Conservation (phyloP, 306 rosid species). For the barrel medic (Medicago truncatula) region DNA sequence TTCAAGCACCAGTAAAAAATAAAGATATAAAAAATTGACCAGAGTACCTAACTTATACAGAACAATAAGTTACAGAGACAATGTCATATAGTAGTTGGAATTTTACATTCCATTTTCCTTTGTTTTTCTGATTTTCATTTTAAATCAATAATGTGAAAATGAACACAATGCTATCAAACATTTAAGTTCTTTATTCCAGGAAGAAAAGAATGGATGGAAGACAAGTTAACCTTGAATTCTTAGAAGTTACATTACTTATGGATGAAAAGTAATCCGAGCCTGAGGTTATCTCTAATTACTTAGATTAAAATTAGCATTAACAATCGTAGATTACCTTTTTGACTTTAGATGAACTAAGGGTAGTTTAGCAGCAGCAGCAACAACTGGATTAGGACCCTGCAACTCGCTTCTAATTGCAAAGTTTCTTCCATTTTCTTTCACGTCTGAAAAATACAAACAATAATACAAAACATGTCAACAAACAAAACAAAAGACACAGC, state of each 20-base stretch:
- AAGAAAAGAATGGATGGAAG: not conserved
- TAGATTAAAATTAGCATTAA: not conserved
- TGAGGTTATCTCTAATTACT: not conserved
- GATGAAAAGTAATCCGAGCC: not conserved
- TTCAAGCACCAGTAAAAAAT: constrained; percentile 16
- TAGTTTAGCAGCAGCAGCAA: constrained; percentile 44
- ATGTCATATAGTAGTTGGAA: not conserved
- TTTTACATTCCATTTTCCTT: constrained; percentile 9
- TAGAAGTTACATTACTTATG: not conserved
- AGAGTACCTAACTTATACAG: not conserved
- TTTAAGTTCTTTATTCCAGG: not conserved
- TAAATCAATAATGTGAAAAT: constrained; percentile 15
- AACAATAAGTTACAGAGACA: constrained; percentile 29
- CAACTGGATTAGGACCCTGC: constrained; percentile 41
- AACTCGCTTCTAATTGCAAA: constrained; percentile 51
- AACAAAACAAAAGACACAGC: not conserved
- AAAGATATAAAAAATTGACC: not conserved
- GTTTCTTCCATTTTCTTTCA: constrained; percentile 53
- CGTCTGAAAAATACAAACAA: constrained; percentile 37
- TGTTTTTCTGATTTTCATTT: constrained; percentile 5
- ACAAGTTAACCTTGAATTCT: not conserved
- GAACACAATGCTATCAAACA: constrained; percentile 7
- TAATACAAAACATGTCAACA: not conserved
- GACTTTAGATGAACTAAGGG: constrained; percentile 39
- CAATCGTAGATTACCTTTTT: constrained; percentile 49